phyloP scores from a whole-genome alignment of 352 stramenopile species.

The Pilasporangium apinafurcum region DNA sequence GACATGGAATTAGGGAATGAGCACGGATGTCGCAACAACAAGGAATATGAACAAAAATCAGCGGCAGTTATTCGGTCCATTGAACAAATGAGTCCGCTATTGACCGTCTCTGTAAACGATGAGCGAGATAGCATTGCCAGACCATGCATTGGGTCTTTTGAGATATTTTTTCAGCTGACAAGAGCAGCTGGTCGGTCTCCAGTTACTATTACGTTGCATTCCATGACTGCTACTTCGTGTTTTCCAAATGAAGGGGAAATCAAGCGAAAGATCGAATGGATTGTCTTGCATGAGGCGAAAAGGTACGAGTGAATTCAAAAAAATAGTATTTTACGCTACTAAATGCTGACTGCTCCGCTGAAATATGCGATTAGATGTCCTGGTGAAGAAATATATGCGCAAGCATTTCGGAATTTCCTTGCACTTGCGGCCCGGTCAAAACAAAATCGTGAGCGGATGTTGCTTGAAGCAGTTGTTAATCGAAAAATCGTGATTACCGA shows the following conservation, averaged over 20 bases:
- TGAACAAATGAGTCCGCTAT: slow-evolving; percentile 42
- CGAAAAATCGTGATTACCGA: slow-evolving; percentile 57
- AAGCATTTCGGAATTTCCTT: slow-evolving; percentile 55
- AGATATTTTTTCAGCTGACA: slow-evolving; percentile 42
- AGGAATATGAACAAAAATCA: slow-evolving; percentile 45
- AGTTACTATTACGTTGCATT: slow-evolving; percentile 40
- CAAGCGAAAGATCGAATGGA: slow-evolving; percentile 44
- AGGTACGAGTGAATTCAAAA: slow-evolving; percentile 13
- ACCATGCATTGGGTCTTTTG: slow-evolving; percentile 32
- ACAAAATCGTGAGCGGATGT: slow-evolving; percentile 39
- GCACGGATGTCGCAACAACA: slow-evolving; percentile 40
- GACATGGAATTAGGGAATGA: slow-evolving; percentile 25
- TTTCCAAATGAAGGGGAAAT: slow-evolving; percentile 44
- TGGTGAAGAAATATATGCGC: slow-evolving; percentile 45
- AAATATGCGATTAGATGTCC: slow-evolving; percentile 20
- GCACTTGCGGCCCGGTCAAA: slow-evolving; percentile 31
- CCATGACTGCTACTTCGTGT: slow-evolving; percentile 35
- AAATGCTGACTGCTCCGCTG: too few relatives aligned
- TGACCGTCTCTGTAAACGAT: slow-evolving; percentile 38
- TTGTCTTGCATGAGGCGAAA: slow-evolving; percentile 56
- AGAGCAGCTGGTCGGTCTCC: slow-evolving; percentile 10
- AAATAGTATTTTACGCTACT: not conserved
- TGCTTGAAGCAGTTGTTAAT: slow-evolving; percentile 63
- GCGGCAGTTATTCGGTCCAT: slow-evolving; percentile 24
- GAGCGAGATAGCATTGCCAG: slow-evolving; percentile 3